A percentile compares a stretch with the other conserved stretches of the same genome.
phyloP scores from a whole-genome alignment of 2,329 filamentous ascomycete genomes.

The Epichloe baconii region DNA sequence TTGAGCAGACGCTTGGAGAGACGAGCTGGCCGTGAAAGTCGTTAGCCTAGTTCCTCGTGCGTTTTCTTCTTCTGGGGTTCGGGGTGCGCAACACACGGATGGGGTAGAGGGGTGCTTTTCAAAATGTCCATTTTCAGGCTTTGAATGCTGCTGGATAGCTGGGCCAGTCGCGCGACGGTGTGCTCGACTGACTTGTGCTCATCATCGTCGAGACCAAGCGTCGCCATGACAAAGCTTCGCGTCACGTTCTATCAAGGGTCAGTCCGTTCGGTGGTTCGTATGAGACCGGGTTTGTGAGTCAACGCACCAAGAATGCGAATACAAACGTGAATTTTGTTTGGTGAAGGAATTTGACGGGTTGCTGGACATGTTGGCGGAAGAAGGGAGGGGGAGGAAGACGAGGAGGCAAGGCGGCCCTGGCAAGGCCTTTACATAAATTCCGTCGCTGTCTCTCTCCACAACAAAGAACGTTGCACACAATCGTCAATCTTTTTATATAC shows the following conservation, averaged over 20 bases:
- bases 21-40: conserved; percentile 35
- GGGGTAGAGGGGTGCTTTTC: conserved; percentile 52
- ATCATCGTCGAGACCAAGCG: conserved; percentile 39
- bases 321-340: no score
- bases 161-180: conserved; percentile 52
- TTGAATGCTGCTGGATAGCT: conserved; percentile 55
- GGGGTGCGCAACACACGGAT: conserved; percentile 35
- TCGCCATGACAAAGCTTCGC: conserved; percentile 18
- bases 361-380: no score
- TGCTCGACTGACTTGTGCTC: conserved; percentile 59
- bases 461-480: no score
- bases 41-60: neutral
- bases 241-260: neutral
- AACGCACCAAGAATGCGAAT: neutral
- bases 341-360: no score
- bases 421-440: no score
- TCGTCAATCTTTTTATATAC: no score
- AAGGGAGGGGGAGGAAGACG: rapidly evolving
- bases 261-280: neutral
- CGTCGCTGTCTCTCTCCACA: no score
- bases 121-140: conserved; percentile 50
- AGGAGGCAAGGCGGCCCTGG: no score
- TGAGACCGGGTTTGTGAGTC: neutral
- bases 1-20: conserved; percentile 56
- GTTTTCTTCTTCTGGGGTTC: neutral